phyloP scores from a whole-genome alignment of 2,329 filamentous ascomycete genomes.

The Aspergillus brasiliensis region DNA sequence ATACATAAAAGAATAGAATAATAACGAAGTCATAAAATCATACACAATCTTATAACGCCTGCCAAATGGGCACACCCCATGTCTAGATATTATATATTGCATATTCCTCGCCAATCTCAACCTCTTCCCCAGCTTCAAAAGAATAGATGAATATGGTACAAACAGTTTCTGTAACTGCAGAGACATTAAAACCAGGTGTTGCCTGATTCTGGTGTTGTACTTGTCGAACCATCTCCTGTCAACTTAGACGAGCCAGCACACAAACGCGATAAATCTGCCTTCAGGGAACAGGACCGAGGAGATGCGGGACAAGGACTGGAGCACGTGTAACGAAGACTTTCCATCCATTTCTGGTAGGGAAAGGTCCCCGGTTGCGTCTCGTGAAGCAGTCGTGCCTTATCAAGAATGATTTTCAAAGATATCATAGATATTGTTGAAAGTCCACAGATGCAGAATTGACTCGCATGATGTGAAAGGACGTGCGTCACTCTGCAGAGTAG shows the following conservation, averaged over 20 bases:
- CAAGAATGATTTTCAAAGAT: not conserved
- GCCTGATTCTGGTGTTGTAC: not conserved
- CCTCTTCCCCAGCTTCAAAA: too few species aligned
- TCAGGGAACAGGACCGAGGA: not conserved
- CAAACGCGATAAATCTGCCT: not conserved
- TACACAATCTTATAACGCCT: too few species aligned
- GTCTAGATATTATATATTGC: too few species aligned
- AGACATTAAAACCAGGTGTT: not conserved
- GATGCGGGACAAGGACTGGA: not conserved
- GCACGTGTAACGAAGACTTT: not conserved
- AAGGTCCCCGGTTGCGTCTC: not conserved
- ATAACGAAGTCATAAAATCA: too few species aligned
- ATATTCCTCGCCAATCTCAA: too few species aligned
- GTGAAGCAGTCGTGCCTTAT: not conserved
- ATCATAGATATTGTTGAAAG: not conserved
- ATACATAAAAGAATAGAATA: too few species aligned
- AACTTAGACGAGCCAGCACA: not conserved
- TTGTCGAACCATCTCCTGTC: not conserved
- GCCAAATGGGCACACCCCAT: too few species aligned
- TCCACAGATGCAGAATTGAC: not conserved
- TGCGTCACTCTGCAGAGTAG: not conserved
- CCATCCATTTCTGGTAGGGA: not conserved
- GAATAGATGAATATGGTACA: too few species aligned
- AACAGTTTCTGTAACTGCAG: too few species aligned
- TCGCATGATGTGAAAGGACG: not conserved